Base-by-base conservation (phyloP, 495 filamentous ascomycete genomes). In the Polyplosphaeria fusca region DNA sequence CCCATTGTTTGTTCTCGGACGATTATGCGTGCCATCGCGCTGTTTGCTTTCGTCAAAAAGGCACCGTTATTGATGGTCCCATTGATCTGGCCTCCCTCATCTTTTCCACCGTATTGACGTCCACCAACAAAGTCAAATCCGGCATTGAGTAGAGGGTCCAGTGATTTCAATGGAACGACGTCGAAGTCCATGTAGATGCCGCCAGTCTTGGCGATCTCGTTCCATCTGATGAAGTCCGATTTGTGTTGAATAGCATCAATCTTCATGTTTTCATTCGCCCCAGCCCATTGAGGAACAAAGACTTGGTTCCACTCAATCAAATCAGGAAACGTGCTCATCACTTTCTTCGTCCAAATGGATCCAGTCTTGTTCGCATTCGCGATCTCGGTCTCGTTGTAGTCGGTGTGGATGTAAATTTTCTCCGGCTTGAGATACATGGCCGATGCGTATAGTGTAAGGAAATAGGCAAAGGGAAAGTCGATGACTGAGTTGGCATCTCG, bases 181-280 rank as follows among this genome's bases (percentile, higher is more conserved):
- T 57, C 53, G 18, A 16, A 49, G 53, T 57, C 53, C 4, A 57
- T 3, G 19, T 57, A 57, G 12, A 57, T 49, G 27, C 53, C 53
- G 20, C 53, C 53, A 44, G 28, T 28, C 5, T 16, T 14, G 43
- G 3, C 5, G 3, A 57, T 25, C 30, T 57, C 14, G 5, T 57
- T 41, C 28, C 27, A 40, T 5, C 53, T 40, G 12, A 57, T 22
- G 28, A 57, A 57, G 35, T 57, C 53, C 20, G 53, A 57, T 19
- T 57, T 57, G 43, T 47, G 43, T 23, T 57, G 11, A 9, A 28
- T 47, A 4, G 44, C 44, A 14, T 47, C 24, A 44, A 57, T 40
- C 5, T 26, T 28, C 5, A 7, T 5, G 30, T 28, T 47, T 20
- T 22, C 7, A 18, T 37, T 25, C 35, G 51, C 25, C 25, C 47